phyloP scores from a whole-genome alignment of 2,329 filamentous ascomycete species.

The Alternaria metachromatica region DNA sequence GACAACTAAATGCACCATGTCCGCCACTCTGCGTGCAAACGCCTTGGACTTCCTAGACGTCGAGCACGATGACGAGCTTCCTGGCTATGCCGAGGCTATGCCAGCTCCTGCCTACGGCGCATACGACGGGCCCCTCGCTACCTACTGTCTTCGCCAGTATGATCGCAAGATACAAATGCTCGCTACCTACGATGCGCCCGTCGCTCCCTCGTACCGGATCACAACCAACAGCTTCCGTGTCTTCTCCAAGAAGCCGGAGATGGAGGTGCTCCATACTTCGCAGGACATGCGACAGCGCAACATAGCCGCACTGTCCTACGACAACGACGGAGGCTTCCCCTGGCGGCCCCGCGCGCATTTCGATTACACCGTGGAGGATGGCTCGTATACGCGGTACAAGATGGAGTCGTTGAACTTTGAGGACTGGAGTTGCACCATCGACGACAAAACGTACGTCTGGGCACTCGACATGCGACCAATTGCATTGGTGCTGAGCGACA shows the following conservation, averaged over 20 bases:
- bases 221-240: slow-evolving; percentile 30
- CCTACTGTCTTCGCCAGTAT: slow-evolving; percentile 32
- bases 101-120: slow-evolving; percentile 32
- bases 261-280: slow-evolving; percentile 34
- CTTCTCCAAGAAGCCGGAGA: slow-evolving; percentile 45
- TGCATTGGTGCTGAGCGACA: slow-evolving; percentile 31
- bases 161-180: slow-evolving; percentile 36
- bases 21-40: slow-evolving; percentile 19
- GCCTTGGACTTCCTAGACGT: slow-evolving; percentile 20
- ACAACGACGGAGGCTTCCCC: slow-evolving; percentile 38
- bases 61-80: slow-evolving; percentile 34
- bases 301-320: slow-evolving; percentile 36
- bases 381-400: slow-evolving; percentile 15
- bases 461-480: slow-evolving; percentile 29
- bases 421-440: slow-evolving; percentile 33
- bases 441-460: slow-evolving; percentile 33
- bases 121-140: slow-evolving; percentile 23
- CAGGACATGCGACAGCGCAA: slow-evolving; percentile 25
- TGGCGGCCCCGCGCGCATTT: slow-evolving; percentile 45
- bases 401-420: slow-evolving; percentile 44
- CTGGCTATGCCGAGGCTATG: slow-evolving; percentile 31
- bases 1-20: slow-evolving; percentile 22
- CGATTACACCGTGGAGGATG: slow-evolving; percentile 16
- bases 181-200: slow-evolving; percentile 20
- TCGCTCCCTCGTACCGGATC: slow-evolving; percentile 34